Percentiles rank a stretch among this genome's conserved stretches.
Evolutionary conservation across 768 basidiomycete genomes (phyloP).

Genomic region (Gyrodon lividus): DNA sequence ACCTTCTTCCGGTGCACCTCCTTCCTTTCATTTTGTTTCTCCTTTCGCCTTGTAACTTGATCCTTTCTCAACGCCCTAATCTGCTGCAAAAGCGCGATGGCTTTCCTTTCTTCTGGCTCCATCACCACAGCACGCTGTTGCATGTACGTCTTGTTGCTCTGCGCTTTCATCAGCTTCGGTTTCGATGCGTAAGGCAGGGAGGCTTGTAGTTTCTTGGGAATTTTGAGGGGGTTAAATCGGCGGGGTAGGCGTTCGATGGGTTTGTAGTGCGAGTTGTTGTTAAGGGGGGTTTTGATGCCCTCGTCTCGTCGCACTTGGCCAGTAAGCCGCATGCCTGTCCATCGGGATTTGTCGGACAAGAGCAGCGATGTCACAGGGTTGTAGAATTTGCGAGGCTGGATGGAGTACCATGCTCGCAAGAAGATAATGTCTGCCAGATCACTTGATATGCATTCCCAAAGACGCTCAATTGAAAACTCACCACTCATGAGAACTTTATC

Average conservation of each 20-base stretch:
- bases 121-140: conserved; percentile 94
- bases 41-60: conserved; percentile 72
- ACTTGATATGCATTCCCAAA: background rate
- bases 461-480: conserved; percentile 39
- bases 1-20: conserved; percentile 67
- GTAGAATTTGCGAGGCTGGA: conserved; percentile 94
- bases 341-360: conserved; percentile 74
- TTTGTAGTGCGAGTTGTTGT: conserved; percentile 88
- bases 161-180: conserved; percentile 78
- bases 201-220: conserved; percentile 89
- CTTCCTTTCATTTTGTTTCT: conserved; percentile 83
- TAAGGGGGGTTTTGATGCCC: conserved; percentile 75
- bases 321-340: conserved; percentile 95
- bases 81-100: conserved; percentile 88
- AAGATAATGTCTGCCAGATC: conserved; percentile 78
- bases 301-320: conserved; percentile 89
- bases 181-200: conserved; percentile 91
- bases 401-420: conserved; percentile 94
- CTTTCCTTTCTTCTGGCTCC: conserved; percentile 93
- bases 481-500: conserved; percentile 97
- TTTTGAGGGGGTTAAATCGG: conserved; percentile 86
- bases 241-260: conserved; percentile 74
- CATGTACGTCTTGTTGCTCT: conserved; percentile 77
- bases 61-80: conserved; percentile 90
- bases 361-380: conserved; percentile 94